These are phyloP conservation scores for Sporothrix protearum DNA, from an alignment of 2,329 filamentous ascomycete species.

Conservation along the genomic window DNA sequence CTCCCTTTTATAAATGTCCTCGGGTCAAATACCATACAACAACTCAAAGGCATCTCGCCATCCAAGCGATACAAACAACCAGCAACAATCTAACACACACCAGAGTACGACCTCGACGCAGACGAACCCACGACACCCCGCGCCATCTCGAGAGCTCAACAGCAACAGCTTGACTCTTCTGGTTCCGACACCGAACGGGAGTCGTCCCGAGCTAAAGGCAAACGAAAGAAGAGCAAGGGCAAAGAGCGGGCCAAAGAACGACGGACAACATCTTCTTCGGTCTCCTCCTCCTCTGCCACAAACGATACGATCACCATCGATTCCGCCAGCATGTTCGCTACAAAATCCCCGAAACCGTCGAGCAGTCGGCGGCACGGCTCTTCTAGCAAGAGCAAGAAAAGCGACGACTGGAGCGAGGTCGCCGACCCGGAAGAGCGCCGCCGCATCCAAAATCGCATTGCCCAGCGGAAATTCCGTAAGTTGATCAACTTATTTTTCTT, in stretches of 20 bases:
- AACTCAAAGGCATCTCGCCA: constrained; percentile 19
- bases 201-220: constrained; percentile 9
- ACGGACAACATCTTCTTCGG: not conserved
- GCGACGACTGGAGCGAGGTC: constrained; percentile 66
- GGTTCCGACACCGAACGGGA: constrained; percentile 34
- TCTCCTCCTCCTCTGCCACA: not conserved
- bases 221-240: constrained; percentile 17
- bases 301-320: not conserved
- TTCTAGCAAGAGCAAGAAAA: constrained; percentile 45
- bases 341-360: constrained; percentile 27
- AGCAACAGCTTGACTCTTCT: constrained; percentile 26
- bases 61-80: not conserved
- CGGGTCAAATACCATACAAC: constrained; percentile 20
- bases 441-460: constrained; percentile 72
- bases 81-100: constrained; percentile 9
- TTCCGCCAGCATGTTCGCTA: constrained; percentile 30
- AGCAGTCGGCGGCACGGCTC: constrained; percentile 27
- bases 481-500: not conserved
- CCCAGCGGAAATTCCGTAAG: constrained; percentile 72
- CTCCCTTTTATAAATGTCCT: constrained; percentile 26
- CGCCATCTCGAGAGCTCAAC: not conserved
- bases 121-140: constrained; percentile 19
- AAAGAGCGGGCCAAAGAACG: constrained; percentile 8
- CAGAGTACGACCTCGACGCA: not conserved
- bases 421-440: constrained; percentile 67